Evolutionary conservation across 169 alveolate species (phyloP).

Genomic region (Cyclospora cayetanensis): DNA sequence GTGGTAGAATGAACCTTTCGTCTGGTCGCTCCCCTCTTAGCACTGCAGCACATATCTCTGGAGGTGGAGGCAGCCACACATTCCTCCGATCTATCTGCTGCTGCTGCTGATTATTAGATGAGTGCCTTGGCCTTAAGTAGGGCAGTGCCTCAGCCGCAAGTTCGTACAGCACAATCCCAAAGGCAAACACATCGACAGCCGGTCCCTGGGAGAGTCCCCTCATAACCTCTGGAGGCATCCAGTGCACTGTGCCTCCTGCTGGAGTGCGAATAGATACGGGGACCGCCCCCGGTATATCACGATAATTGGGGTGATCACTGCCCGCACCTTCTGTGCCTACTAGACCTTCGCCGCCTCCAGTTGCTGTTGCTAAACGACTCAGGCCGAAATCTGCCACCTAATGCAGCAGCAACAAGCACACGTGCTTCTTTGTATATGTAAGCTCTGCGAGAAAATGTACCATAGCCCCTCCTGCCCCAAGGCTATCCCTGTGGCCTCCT

Average conservation of each 20-base stretch:
- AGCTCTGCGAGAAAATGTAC: no score
- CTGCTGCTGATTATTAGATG: neutral
- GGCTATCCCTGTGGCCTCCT: neutral
- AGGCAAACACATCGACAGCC: slow-evolving; percentile 85
- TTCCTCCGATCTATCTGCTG: slow-evolving; percentile 23
- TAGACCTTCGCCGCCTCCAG: slow-evolving; percentile 95
- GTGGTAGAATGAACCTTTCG: slow-evolving; percentile 67
- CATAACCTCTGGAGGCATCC: slow-evolving; percentile 95
- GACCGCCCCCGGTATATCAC: neutral
- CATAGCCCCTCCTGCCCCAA: no score
- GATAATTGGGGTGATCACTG: neutral
- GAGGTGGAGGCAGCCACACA: slow-evolving; percentile 65
- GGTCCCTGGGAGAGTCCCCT: slow-evolving; percentile 54
- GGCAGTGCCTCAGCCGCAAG: slow-evolving; percentile 87
- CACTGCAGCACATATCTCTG: slow-evolving; percentile 56
- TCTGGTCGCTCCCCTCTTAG: slow-evolving; percentile 76
- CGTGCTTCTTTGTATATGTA: no score
- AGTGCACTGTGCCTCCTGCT: slow-evolving; percentile 87
- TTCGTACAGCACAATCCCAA: slow-evolving; percentile 89
- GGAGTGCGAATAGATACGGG: slow-evolving; percentile 41
- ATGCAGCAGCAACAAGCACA: neutral
- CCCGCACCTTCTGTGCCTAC: neutral
- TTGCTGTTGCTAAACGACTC: slow-evolving; percentile 82
- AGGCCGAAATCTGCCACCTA: slow-evolving; percentile 74
- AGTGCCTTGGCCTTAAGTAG: slow-evolving; percentile 57